Evolutionary conservation across 305 asterid species (phyloP).

Genomic region (Plantago coronopus): DNA sequence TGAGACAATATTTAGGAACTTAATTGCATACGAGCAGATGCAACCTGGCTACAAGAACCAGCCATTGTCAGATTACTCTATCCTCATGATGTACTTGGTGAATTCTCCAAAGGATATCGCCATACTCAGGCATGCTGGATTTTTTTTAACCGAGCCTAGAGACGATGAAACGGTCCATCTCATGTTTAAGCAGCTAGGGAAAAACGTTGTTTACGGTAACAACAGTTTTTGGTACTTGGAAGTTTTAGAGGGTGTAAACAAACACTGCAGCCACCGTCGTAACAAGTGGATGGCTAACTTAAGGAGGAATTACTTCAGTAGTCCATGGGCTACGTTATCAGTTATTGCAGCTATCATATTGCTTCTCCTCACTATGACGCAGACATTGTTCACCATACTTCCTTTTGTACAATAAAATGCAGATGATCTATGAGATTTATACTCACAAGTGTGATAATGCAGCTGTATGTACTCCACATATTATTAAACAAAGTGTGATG

Average conservation of each 20-base stretch:
- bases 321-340: conserved; percentile 24
- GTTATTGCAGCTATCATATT: conserved; percentile 24
- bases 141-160: conserved; percentile 18
- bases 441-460: no score
- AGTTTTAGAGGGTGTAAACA: conserved; percentile 18
- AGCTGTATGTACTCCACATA: no score
- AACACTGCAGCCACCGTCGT: conserved; percentile 7
- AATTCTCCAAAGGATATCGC: conserved; percentile 14
- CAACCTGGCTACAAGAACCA: neutral
- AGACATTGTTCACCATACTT: conserved; percentile 24
- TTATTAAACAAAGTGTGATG: no score
- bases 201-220: conserved; percentile 3
- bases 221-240: conserved; percentile 10
- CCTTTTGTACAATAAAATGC: conserved; percentile 8
- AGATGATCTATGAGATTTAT: neutral
- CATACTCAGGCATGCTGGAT: conserved; percentile 13
- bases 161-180: conserved; percentile 15
- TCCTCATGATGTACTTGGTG: conserved; percentile 20
- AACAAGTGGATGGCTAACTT: conserved; percentile 28
- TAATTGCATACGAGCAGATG: conserved; percentile 21
- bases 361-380: conserved; percentile 23
- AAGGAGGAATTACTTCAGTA: conserved; percentile 28
- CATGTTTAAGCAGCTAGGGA: conserved; percentile 18
- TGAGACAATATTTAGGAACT: conserved; percentile 20
- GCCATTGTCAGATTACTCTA: conserved; percentile 15